Percentiles rank a stretch among this genome's conserved stretches.
phyloP scores from a whole-genome alignment of 345 rosid genomes.

The Acer campestre region DNA sequence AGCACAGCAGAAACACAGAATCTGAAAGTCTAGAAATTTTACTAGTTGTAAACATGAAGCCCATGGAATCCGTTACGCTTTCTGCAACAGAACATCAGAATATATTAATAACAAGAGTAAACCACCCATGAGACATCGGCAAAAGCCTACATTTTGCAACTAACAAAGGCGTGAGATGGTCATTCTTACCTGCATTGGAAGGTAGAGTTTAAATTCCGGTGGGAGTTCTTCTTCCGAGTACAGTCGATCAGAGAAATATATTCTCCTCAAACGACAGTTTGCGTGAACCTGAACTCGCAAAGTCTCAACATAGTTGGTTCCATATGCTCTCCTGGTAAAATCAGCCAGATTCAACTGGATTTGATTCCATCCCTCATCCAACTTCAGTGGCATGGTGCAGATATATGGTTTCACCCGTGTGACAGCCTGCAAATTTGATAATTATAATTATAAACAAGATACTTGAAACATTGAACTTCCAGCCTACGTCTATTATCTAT shows the following conservation, averaged over 20 bases:
- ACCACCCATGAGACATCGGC: neutral
- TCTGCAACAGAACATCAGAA: slow-evolving; percentile 41
- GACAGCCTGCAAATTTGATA: slow-evolving; percentile 53
- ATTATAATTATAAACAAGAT: neutral
- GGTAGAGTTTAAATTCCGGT: slow-evolving; percentile 90
- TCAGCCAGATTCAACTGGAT: slow-evolving; percentile 90
- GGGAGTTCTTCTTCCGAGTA: slow-evolving; percentile 99
- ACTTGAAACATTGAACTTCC: too few species aligned
- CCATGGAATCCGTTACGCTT: slow-evolving; percentile 34
- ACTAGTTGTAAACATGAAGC: neutral
- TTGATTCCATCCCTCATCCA: slow-evolving; percentile 99
- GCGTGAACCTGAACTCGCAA: slow-evolving; percentile 96
- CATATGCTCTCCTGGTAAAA: slow-evolving; percentile 92
- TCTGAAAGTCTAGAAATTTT: neutral
- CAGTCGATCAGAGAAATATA: slow-evolving; percentile 89
- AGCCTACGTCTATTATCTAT: too few species aligned
- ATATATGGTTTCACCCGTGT: slow-evolving; percentile 95
- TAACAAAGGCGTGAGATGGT: neutral
- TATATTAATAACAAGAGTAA: neutral
- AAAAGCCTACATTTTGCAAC: neutral
- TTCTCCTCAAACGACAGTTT: slow-evolving; percentile 85
- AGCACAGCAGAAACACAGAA: neutral
- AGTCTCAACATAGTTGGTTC: slow-evolving; percentile 95
- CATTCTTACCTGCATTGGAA: slow-evolving; percentile 79
- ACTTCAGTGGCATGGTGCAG: slow-evolving; percentile 90